Evolutionary conservation across 202 grass and related monocot species (phyloP), one percentile per base, ranked within the genome.

Genomic region (Panicum hallii): DNA sequence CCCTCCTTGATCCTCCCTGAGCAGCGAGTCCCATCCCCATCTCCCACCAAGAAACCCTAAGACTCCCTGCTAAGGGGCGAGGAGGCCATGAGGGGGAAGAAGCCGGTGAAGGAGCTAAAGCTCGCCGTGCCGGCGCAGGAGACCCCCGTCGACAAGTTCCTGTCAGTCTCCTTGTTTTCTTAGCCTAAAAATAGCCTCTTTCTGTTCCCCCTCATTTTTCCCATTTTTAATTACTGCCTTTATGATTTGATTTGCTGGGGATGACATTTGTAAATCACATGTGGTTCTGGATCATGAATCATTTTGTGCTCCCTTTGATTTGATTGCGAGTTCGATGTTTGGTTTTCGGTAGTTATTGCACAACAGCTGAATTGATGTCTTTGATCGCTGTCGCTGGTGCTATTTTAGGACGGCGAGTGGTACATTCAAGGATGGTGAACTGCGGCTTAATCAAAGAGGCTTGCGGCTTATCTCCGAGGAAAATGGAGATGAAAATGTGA

Each of bases 401-500:
- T 32, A 38, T 63, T 11, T 83, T 88, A 97, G 93, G 92, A 99
- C 93, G 14, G 97, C 97, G 16, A 99, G 97, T 43, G 97, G 97
- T 40, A 99, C 97, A 26, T 99, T 99, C 79, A 90, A 90, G 78
- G 93, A 99, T 74, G 97, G 97, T 46, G 97, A 97, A 61, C 70
- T 99, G 74, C 88, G 93, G n/a, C 77, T 96, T 57, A 97, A 97
- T 87, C 93, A 99, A 86, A 94, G 79, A 46, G 90, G 91, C 10
- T 72, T 97, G 87, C 83, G 75, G 81, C 84, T 97, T 84, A 93
- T 92, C 79, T 92, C 89, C 2, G 87, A 90, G 44, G 93, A 97
- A 92, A 85, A 57, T 28, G 82, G 70, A 45, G 84, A 87, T 53
- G 90, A 88, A 90, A 54, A 70, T 70, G 81, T 88, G 74, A 92